Percentiles rank a stretch among this genome's conserved stretches.
These are phyloP conservation scores for Bipolaris victoriae DNA, from an alignment of 2,329 filamentous ascomycete genomes.

Conservation along the genomic window DNA sequence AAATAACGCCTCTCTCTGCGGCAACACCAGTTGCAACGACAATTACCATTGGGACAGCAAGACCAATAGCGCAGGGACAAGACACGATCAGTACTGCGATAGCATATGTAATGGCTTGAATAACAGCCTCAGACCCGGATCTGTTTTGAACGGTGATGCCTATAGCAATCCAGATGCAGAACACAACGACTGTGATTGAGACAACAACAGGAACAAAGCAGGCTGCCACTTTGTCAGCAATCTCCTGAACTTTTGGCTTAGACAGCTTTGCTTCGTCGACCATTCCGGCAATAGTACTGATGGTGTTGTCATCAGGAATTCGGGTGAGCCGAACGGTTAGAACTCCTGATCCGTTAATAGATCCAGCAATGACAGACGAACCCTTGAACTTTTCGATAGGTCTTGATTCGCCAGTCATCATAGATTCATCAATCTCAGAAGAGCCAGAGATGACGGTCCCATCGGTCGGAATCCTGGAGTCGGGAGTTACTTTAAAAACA, in stretches of 20 bases:
- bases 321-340: constrained; percentile 62
- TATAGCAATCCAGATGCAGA: too few species aligned
- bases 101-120: constrained; percentile 64
- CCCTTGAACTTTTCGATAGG: constrained; percentile 64
- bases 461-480: constrained; percentile 65
- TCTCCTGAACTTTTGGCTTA: constrained; percentile 71
- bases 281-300: constrained; percentile 70
- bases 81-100: constrained; percentile 78
- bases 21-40: constrained; percentile 72
- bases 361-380: constrained; percentile 67
- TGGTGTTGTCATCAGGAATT: constrained; percentile 73
- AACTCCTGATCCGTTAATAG: constrained; percentile 61
- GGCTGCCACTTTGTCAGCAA: constrained; percentile 70
- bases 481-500: too few species aligned
- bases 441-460: constrained; percentile 67
- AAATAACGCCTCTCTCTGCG: constrained; percentile 69
- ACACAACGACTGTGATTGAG: too few species aligned
- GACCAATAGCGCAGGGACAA: constrained; percentile 78
- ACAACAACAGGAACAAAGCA: constrained; percentile 72
- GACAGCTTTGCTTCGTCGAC: constrained; percentile 73
- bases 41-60: constrained; percentile 81
- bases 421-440: constrained; percentile 75
- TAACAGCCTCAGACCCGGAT: too few species aligned
- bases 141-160: too few species aligned
- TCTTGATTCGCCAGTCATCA: constrained; percentile 74